Evolutionary conservation across 331 rosid species (phyloP), one percentile per base, ranked within the genome.

Genomic region (Rhamnella rubrinervis): DNA sequence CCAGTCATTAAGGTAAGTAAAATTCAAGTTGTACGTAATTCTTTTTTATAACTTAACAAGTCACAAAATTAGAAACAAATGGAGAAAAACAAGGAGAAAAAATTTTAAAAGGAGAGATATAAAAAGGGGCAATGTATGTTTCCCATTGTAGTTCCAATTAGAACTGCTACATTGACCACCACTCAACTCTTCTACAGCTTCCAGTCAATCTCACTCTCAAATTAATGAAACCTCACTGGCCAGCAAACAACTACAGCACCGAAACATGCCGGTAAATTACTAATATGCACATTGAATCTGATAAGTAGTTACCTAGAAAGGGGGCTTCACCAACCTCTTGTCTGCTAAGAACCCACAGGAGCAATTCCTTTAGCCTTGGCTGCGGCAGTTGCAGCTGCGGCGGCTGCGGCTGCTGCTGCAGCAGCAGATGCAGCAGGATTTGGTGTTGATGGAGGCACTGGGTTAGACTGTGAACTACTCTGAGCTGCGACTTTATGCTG

Each of bases 331-430:
- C 70, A 44, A 56, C 63, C 58, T 72, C 38, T 35, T 31, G 62
- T 4, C 20, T 8, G 71, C 82, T 82, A 85, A 51, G 90, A 85
- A 40, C 86, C 86, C 2, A 75, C 90, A 0, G 87, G 84, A 19
- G 90, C 90, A 64, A 85, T 53, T 63, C 90, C 90, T 71, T 81
- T 77, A 2, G 84, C 35, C 73, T 82, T 80, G 59, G 85, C 90
- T 25, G 90, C 90, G 13, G 89, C 89, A 28, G 89, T 73, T 59
- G 89, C 89, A 0, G 89, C 77, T 0, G 88, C 80, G 0, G 88
- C 87, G 0, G 90, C 87, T 0, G 87, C 85, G 0, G 89, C 85
- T 0, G 90, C 87, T 0, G 82, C 85, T 0, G 90, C 86, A 0
- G 89, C 84, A 4, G 89, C 87, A 6, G 90, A 75, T 39, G 87